Conservation (phyloP, 1,284 basidiomycete species). For the Moniliella sp. region DNA sequence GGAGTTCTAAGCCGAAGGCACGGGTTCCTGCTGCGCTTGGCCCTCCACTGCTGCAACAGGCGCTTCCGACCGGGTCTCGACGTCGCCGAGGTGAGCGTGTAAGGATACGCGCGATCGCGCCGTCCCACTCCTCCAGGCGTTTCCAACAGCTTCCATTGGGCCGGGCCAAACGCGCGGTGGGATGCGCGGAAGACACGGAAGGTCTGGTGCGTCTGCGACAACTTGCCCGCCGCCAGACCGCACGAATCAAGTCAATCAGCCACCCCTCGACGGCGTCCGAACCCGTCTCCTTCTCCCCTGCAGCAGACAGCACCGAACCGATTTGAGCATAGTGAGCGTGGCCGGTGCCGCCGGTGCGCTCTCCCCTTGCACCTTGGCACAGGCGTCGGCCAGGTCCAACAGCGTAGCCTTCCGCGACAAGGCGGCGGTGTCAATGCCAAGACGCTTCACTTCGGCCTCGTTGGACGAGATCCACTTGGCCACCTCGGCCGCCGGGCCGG, state of each 20-base stretch:
- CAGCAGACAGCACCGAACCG: too few relatives aligned
- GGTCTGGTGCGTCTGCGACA: conserved; percentile 22
- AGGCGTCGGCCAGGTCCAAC: conserved; percentile 24
- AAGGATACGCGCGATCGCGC: neutral
- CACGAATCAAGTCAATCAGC: conserved; percentile 33
- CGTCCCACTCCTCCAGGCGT: conserved; percentile 16
- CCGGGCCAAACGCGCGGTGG: conserved; percentile 19
- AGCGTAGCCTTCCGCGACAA: conserved; percentile 26
- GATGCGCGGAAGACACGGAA: conserved; percentile 27
- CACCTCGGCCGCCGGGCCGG: conserved; percentile 12
- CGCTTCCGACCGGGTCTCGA: neutral
- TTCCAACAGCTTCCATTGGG: conserved; percentile 27
- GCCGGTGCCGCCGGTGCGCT: neutral
- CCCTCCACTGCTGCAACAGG: neutral
- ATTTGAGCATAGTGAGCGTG: too few relatives aligned
- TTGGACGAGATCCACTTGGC: conserved; percentile 6
- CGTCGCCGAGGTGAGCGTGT: neutral
- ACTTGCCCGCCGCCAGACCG: conserved; percentile 27
- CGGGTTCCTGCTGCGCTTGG: too few relatives aligned
- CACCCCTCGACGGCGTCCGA: conserved; percentile 22
- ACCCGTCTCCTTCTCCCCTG: too few relatives aligned
- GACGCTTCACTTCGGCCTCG: conserved; percentile 5
- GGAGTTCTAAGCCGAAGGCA: too few relatives aligned
- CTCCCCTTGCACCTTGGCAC: conserved; percentile 8
- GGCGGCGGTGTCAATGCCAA: conserved; percentile 8